Conservation (phyloP, 106 monocot species). For the Narthecium ossifragum region DNA sequence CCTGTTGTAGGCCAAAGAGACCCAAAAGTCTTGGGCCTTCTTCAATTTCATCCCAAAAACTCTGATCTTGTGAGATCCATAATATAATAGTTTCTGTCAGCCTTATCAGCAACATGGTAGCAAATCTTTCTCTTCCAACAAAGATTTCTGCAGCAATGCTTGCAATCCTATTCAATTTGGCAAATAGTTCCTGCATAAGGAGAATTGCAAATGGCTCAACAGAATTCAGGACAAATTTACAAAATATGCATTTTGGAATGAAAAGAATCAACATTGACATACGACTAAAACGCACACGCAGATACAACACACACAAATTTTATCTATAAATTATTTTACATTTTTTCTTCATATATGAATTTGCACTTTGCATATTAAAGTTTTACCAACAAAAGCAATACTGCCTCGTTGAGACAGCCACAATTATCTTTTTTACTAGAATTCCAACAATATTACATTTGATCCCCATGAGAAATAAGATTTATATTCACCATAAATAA, state of each 20-base stretch:
- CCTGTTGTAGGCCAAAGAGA: constrained; percentile 83
- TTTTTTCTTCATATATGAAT: too few relatives aligned
- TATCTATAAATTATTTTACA: too few relatives aligned
- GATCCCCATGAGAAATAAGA: too few relatives aligned
- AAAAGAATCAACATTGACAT: too few relatives aligned
- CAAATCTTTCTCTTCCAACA: constrained; percentile 89
- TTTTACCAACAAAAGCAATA: too few relatives aligned
- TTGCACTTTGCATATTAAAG: too few relatives aligned
- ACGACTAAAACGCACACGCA: too few relatives aligned
- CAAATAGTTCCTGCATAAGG: constrained; percentile 68
- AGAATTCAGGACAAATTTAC: background rate
- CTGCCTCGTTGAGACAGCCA: too few relatives aligned
- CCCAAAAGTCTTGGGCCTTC: constrained; percentile 70
- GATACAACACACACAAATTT: too few relatives aligned
- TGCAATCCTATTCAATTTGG: constrained; percentile 78
- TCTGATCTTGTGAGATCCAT: constrained; percentile 82
- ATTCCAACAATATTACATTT: too few relatives aligned
- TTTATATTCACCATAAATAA: too few relatives aligned
- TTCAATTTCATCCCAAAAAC: constrained; percentile 96
- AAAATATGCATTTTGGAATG: background rate
- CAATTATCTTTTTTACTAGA: too few relatives aligned
- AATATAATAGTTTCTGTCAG: constrained; percentile 84
- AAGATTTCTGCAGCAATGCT: constrained; percentile 83
- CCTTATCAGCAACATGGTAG: constrained; percentile 81
- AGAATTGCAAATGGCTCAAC: background rate